Evolutionary conservation across 768 basidiomycete species (phyloP).

Genomic region (Phylloporus sp.): DNA sequence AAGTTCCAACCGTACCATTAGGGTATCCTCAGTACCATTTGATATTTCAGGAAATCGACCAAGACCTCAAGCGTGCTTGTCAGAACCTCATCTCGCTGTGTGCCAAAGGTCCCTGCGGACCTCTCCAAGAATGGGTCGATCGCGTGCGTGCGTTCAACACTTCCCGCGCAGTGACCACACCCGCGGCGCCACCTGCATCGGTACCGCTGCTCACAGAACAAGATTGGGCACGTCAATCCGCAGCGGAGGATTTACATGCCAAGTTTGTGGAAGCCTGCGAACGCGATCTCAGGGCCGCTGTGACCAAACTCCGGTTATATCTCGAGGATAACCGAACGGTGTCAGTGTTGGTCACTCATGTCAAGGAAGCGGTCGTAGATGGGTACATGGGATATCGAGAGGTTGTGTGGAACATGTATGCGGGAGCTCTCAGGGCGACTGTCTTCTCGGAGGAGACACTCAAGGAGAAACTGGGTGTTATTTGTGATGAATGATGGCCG

Average conservation of each 20-base stretch:
- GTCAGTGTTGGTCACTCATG: constrained; percentile 70
- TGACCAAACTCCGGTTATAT: constrained; percentile 66
- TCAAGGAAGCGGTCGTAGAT: constrained; percentile 70
- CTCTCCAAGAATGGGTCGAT: constrained; percentile 63
- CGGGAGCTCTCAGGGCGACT: constrained; percentile 31
- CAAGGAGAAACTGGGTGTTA: constrained; percentile 36
- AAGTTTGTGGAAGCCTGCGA: constrained; percentile 54
- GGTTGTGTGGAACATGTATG: constrained; percentile 48
- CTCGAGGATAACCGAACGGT: constrained; percentile 79
- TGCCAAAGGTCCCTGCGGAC: constrained; percentile 51
- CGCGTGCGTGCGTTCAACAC: constrained; percentile 38
- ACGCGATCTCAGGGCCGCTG: constrained; percentile 50
- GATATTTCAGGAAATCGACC: constrained; percentile 70
- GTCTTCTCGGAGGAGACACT: constrained; percentile 36
- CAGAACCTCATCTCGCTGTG: constrained; percentile 75
- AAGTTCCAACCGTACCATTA: constrained; percentile 14
- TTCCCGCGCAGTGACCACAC: constrained; percentile 16
- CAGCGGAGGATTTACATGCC: constrained; percentile 47
- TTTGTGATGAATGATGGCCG: constrained; percentile 28
- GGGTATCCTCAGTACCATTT: not conserved
- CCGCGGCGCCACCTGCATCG: constrained; percentile 15
- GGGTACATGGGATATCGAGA: constrained; percentile 74
- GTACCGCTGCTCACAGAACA: constrained; percentile 35
- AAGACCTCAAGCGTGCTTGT: constrained; percentile 79
- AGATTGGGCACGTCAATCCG: constrained; percentile 48